Evolutionary conservation across 805 yeast genomes (phyloP).

Genomic region (Zygosaccharomyces gambellarensis): DNA sequence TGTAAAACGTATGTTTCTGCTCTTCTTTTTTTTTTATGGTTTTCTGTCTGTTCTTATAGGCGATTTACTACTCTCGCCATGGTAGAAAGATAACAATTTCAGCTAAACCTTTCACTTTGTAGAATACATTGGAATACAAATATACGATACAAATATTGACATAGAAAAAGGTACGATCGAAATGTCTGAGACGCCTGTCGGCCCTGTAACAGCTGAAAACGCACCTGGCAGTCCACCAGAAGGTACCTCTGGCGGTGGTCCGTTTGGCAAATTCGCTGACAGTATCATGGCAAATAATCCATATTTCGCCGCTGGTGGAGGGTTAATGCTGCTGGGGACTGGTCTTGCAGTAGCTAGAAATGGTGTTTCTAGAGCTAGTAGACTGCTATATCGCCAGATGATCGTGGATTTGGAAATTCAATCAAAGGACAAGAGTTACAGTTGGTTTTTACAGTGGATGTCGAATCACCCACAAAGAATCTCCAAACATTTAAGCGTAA

Average conservation of each 20-base stretch:
- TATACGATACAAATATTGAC: neutral
- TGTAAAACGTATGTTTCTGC: neutral
- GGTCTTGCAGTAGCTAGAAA: conserved; percentile 72
- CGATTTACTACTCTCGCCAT: neutral
- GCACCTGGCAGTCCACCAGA: neutral
- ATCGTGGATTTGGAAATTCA: conserved; percentile 91
- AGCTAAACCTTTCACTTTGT: neutral
- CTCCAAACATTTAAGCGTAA: conserved; percentile 84
- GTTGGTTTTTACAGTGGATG: conserved; percentile 98
- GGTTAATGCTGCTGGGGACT: conserved; percentile 92
- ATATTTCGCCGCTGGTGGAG: conserved; percentile 98
- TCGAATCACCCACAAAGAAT: conserved; percentile 67
- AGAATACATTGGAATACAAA: neutral
- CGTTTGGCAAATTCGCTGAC: conserved; percentile 39
- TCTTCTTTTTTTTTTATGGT: neutral
- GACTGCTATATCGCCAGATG: conserved; percentile 72
- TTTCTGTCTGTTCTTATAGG: neutral
- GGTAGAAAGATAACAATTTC: neutral
- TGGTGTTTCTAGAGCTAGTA: conserved; percentile 57
- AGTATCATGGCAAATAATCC: conserved; percentile 70
- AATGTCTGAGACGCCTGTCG: conserved; percentile 1
- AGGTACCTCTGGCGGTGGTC: conserved; percentile 24
- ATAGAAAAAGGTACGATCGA: neutral
- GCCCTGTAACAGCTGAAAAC: neutral
- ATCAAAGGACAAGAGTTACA: conserved; percentile 85